Evolutionary conservation across 2,329 filamentous ascomycete genomes (phyloP), one percentile per base, ranked within the genome.

Genomic region (Amauroascus niger): DNA sequence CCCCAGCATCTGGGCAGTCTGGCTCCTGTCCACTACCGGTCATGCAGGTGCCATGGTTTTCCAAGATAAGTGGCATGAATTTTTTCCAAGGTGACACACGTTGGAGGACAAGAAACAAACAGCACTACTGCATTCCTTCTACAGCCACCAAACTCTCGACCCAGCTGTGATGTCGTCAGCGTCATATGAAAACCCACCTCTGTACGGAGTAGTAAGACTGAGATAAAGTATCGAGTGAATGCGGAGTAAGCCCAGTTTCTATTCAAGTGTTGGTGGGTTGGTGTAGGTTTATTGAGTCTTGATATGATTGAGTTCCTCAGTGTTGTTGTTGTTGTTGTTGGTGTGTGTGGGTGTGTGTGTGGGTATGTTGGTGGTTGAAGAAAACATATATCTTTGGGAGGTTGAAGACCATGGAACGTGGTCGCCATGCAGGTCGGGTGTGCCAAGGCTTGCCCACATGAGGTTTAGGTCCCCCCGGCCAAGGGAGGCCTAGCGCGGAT

Each of bases 391-490:
- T n/a, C n/a, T n/a, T n/a, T n/a, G n/a, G n/a, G n/a, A n/a, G n/a
- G n/a, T n/a, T n/a, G n/a, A n/a, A n/a, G n/a, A n/a, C n/a, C n/a
- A n/a, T n/a, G n/a, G n/a, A 41, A 41, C 5, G 18, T 13, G 6
- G n/a, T 24, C 14, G 26, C 43, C 43, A 46, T 32, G 43, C 33
- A n/a, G n/a, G n/a, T n/a, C n/a, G n/a, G n/a, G n/a, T n/a, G n/a
- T n/a, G n/a, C n/a, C n/a, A n/a, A n/a, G n/a, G 43, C 43, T 46
- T 46, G 24, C 3, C 43, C 43, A 33, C 43, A 46, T 46, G 24
- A 26, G 20, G 43, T 32, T 46, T 20, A 26, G n/a, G n/a, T n/a
- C n/a, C n/a, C n/a, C n/a, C 41, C 22, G 4, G 2, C 14, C 24
- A 30, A 30, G 11, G 30, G n/a, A 6, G 9, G 43, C 28, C 43